Evolutionary conservation across 345 rosid species (phyloP), one percentile per base, ranked within the genome.

Genomic region (Gossypium thurberi): DNA sequence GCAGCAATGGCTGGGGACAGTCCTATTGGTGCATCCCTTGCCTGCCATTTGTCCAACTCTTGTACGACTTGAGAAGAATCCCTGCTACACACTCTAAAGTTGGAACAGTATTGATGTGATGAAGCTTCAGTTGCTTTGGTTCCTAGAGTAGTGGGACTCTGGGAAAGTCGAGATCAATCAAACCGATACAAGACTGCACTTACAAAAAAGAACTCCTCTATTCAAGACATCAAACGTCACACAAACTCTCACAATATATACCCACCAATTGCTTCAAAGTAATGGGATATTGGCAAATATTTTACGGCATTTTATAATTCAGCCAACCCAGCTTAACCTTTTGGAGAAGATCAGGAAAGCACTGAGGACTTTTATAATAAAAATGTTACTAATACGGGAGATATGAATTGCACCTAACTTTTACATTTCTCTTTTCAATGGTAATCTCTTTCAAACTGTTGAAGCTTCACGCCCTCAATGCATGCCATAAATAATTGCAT

Each of bases 201-300:
- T 51, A n/a, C 6, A 18, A 7, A n/a, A 10, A 63, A 5, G 40
- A 33, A 33, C 37, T 9, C 8, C 12, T 62, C 2, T 62, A 12
- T 17, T 53, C 47, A 51, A 52, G 10, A 9, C 13, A 4, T 40
- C 73, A 28, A 71, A 58, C 43, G 26, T 18, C 7, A 17, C 65
- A 57, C 74, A 71, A 71, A 71, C 72, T 69, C 72, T 51, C n/a
- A 25, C 46, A 50, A 58, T 69, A 33, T 51, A 48, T 8, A 46
- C 44, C 15, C 40, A 69, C 72, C 72, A 69, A 69, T 51, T 28
- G 43, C 44, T 15, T 50, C 58, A 48, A 68, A 68, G 72, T 68
- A 11, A 21, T 23, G 40, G 40, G 40, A 33, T 33, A 33, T 33
- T 33, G 40, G 40, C 7, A 33, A 33, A 33, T 33, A 6, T 33